These are phyloP conservation scores for Puccinia brachypodii DNA, from an alignment of 1,284 basidiomycete genomes.

Conservation along the genomic window DNA sequence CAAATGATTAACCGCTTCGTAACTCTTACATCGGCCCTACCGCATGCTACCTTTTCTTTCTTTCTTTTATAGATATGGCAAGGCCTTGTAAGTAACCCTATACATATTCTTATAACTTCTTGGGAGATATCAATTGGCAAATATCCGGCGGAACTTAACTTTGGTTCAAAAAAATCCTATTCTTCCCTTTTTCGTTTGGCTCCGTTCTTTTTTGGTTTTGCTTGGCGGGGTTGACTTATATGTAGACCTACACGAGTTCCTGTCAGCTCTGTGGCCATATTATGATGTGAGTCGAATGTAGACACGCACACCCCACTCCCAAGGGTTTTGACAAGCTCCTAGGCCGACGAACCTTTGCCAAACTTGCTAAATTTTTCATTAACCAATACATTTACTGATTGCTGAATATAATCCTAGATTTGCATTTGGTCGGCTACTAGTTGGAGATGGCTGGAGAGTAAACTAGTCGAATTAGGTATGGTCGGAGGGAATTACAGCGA, in stretches of 20 bases:
- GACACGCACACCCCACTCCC: slow-evolving; percentile 66
- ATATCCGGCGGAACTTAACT: slow-evolving; percentile 52
- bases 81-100: slow-evolving; percentile 32
- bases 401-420: slow-evolving; percentile 10
- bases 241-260: slow-evolving; percentile 75
- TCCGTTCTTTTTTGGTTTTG: too few relatives aligned
- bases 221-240: not conserved
- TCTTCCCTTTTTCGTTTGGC: not conserved
- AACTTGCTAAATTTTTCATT: not conserved
- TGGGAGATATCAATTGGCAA: too few relatives aligned
- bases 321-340: slow-evolving; percentile 75
- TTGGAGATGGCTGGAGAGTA: slow-evolving; percentile 89
- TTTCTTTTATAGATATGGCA: slow-evolving; percentile 40
- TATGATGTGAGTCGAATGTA: slow-evolving; percentile 56
- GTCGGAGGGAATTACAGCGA: slow-evolving; percentile 65
- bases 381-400: not conserved
- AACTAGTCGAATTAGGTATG: slow-evolving; percentile 83
- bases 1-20: not conserved
- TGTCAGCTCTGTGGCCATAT: slow-evolving; percentile 54
- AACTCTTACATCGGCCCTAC: not conserved
- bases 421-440: slow-evolving; percentile 68
- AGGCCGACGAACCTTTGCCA: slow-evolving; percentile 53
- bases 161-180: slow-evolving; percentile 71
- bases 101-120: not conserved
- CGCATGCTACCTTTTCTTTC: not conserved